Base-by-base conservation (phyloP, 768 basidiomycete species). In the Boletus rubroflammeus region DNA sequence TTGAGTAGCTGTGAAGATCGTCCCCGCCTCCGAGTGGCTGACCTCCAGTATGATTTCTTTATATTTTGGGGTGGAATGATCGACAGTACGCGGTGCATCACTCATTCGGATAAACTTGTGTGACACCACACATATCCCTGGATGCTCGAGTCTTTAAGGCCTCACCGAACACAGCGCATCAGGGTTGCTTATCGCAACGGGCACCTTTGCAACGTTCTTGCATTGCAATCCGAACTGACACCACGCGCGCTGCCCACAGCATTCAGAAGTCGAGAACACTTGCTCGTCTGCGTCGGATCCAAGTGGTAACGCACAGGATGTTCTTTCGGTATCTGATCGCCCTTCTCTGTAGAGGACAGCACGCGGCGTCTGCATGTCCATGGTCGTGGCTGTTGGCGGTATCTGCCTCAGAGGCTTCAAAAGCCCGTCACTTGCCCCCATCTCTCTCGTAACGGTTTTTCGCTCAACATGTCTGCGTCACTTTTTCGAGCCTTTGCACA, bases 401-500 rank as follows among this genome's bases (percentile, higher is more conserved):
- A 47, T 53, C 42, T 41, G 39, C n/a, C 19, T 49, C 6, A 7
- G 41, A 9, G 32, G 41, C 17, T 43, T 65, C 54, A 62, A 67
- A 67, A 55, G 10, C 54, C 45, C 34, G 4, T 15, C 29, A 2
- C 21, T 42, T 25, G 0, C 2, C 34, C 14, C 17, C 28, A 17
- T 28, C 36, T 44, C 41, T 19, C 40, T 47, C 35, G 26, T 17
- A 54, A 55, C 55, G 6, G 44, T 42, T 25, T 36, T 25, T 32
- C 28, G 15, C 39, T 21, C 50, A 43, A 31, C 41, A 66, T 66
- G 64, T 65, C 64, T 10, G 54, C 23, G 14, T 64, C 65, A 0
- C 51, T 66, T 15, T 55, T 66, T 41, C 60, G 63, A 47, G 58
- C 58, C 2, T 65, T 66, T 50, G 49, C 49, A 26, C 63, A 65